Conservation (phyloP, 2,329 filamentous ascomycete species). For the Arthroderma sp. region DNA sequence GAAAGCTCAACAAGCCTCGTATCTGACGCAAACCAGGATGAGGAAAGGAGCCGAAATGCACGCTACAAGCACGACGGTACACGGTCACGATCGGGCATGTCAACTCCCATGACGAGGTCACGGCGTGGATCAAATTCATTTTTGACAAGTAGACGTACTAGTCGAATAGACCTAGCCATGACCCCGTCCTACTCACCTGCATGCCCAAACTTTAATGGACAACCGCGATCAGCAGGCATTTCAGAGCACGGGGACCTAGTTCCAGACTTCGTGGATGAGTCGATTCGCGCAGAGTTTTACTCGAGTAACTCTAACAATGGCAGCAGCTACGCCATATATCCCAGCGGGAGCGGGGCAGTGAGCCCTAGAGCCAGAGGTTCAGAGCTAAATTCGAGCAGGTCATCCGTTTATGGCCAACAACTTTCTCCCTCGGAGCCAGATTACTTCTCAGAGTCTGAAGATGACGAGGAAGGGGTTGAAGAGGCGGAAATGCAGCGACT, state of each 20-base stretch:
- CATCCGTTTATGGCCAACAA: slow-evolving; percentile 8
- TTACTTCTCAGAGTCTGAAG: slow-evolving; percentile 14
- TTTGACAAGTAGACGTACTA: slow-evolving; percentile 21
- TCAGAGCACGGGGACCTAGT: slow-evolving; percentile 11
- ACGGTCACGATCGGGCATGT: slow-evolving; percentile 23
- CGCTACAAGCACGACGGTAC: slow-evolving; percentile 15
- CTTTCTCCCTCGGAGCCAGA: slow-evolving; percentile 13
- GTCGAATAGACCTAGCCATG: slow-evolving; percentile 25
- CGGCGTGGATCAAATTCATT: slow-evolving; percentile 23
- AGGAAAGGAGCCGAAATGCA: slow-evolving; percentile 13
- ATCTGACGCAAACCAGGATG: slow-evolving; percentile 24
- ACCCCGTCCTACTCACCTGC: slow-evolving; percentile 14
- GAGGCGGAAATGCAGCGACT: slow-evolving; percentile 42
- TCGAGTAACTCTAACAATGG: slow-evolving; percentile 11
- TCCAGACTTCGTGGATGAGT: slow-evolving; percentile 40
- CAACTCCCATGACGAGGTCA: slow-evolving; percentile 23
- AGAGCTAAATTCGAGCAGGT: slow-evolving; percentile 11
- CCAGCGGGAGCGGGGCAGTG: neutral
- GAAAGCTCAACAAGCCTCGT: slow-evolving; percentile 44
- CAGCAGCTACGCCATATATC: neutral
- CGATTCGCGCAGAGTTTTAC: slow-evolving; percentile 27
- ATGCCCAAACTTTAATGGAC: slow-evolving; percentile 5
- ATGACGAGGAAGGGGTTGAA: slow-evolving; percentile 24
- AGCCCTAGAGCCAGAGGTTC: slow-evolving; percentile 1
- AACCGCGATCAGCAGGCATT: no score